Evolutionary conservation across 2,329 filamentous ascomycete species (phyloP).

Genomic region (Diaporthe eres): DNA sequence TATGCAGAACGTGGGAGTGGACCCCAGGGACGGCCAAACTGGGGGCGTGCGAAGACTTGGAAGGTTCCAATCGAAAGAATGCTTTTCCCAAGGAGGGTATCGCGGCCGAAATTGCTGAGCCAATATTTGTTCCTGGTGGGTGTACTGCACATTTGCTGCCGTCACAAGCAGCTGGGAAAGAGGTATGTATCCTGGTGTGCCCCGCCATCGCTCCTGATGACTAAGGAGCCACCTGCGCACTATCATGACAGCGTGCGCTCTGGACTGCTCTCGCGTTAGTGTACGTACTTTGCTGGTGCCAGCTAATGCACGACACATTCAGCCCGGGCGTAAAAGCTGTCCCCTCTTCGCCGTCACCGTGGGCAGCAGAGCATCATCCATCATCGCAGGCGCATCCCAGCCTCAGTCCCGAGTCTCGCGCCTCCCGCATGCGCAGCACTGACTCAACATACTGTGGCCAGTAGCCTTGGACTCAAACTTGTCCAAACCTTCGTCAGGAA

Average conservation of each 20-base stretch:
- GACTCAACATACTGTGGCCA: constrained; percentile 30
- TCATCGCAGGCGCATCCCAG: constrained; percentile 24
- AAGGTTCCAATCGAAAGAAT: constrained; percentile 13
- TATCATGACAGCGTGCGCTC: background rate
- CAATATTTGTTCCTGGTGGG: constrained; percentile 14
- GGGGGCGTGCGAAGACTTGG: constrained; percentile 6
- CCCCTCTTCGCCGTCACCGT: background rate
- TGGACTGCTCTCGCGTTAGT: background rate
- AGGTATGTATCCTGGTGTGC: background rate
- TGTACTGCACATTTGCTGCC: background rate
- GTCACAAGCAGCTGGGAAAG: background rate
- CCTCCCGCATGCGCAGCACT: constrained; percentile 22
- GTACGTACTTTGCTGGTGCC: constrained; percentile 3
- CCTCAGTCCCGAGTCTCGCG: constrained; percentile 16
- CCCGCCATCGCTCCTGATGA: background rate
- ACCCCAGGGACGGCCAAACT: background rate
- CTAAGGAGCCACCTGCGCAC: constrained; percentile 22
- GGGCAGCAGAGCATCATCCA: background rate
- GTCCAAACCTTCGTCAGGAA: constrained; percentile 34
- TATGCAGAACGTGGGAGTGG: constrained; percentile 34
- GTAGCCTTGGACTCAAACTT: constrained; percentile 32
- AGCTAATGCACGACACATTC: constrained; percentile 18
- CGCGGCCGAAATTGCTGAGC: constrained; percentile 34
- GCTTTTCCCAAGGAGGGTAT: constrained; percentile 20
- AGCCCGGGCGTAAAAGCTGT: background rate